Conservation (phyloP, 2,329 filamentous ascomycete species). For the Arthroderma sp. region DNA sequence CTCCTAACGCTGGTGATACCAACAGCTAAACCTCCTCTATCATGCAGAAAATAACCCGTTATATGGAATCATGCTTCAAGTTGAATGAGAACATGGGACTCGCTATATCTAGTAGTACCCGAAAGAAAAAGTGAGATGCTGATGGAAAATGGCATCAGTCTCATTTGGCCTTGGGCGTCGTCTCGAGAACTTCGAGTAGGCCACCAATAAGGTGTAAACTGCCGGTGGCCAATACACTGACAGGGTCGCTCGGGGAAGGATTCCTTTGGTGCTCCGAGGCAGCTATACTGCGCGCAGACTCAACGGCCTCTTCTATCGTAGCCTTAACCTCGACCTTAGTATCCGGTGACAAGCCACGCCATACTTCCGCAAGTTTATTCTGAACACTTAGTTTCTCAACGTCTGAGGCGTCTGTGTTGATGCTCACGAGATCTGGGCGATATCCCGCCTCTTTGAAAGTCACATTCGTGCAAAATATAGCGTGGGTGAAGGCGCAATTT, state of each 20-base stretch:
- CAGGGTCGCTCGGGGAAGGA: slow-evolving; percentile 14
- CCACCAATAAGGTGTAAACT: slow-evolving; percentile 77
- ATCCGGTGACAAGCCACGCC: slow-evolving; percentile 44
- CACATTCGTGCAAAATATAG: slow-evolving; percentile 70
- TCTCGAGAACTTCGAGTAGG: slow-evolving; percentile 58
- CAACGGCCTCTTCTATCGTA: slow-evolving; percentile 60
- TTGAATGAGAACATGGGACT: slow-evolving; percentile 1
- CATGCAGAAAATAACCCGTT: neutral
- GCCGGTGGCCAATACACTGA: slow-evolving; percentile 63
- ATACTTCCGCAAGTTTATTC: slow-evolving; percentile 49
- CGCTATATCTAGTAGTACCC: neutral
- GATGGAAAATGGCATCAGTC: neutral
- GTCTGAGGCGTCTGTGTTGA: slow-evolving; percentile 49
- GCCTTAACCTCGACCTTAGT: slow-evolving; percentile 45
- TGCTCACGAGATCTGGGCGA: slow-evolving; percentile 50
- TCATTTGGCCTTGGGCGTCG: neutral
- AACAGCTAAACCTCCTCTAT: neutral
- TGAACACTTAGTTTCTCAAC: slow-evolving; percentile 54
- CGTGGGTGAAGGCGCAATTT: slow-evolving; percentile 51
- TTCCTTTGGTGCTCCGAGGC: slow-evolving; percentile 22
- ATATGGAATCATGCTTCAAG: neutral
- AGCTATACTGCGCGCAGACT: slow-evolving; percentile 40
- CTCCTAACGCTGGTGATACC: too few species aligned
- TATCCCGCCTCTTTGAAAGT: slow-evolving; percentile 52
- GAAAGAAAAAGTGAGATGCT: neutral